phyloP scores from a whole-genome alignment of 2,329 filamentous ascomycete genomes.

The Penicillium janthinellum region DNA sequence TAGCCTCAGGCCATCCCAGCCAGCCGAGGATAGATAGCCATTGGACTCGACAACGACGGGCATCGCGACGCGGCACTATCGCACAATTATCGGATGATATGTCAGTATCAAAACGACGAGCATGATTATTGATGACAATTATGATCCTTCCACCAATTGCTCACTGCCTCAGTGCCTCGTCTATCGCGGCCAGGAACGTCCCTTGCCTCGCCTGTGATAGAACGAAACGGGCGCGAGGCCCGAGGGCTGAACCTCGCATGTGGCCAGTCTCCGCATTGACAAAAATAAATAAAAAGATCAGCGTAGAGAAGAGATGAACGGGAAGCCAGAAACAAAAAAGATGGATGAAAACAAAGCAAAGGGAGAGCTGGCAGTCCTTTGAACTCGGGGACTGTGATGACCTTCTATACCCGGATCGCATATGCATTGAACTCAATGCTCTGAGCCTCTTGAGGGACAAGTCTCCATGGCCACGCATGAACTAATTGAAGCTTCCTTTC shows the following conservation, averaged over 20 bases:
- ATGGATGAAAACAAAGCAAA: not conserved
- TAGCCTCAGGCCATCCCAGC: not conserved
- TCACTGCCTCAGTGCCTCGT: not conserved
- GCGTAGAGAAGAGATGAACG: not conserved
- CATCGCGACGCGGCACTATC: not conserved
- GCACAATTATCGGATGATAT: not conserved
- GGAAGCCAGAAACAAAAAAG: not conserved
- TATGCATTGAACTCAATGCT: not conserved
- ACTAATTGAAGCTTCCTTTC: not conserved
- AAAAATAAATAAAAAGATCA: slow-evolving; percentile 1
- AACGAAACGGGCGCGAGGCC: slow-evolving; percentile 23
- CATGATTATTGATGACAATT: not conserved
- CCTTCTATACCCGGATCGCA: not conserved
- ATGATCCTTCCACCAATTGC: not conserved
- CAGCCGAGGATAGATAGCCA: not conserved
- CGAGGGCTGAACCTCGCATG: slow-evolving; percentile 24
- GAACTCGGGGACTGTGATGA: not conserved
- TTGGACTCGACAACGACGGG: not conserved
- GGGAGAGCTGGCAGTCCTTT: not conserved
- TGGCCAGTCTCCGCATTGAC: slow-evolving; percentile 6
- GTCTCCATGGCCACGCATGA: not conserved
- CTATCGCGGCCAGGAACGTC: slow-evolving; percentile 4
- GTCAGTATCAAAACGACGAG: not conserved
- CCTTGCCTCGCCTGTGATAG: slow-evolving; percentile 22
- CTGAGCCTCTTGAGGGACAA: not conserved